Evolutionary conservation across 148 eudicot genomes (phyloP), one percentile per base, ranked within the genome.

Genomic region (Amaranthus hypochondriacus): DNA sequence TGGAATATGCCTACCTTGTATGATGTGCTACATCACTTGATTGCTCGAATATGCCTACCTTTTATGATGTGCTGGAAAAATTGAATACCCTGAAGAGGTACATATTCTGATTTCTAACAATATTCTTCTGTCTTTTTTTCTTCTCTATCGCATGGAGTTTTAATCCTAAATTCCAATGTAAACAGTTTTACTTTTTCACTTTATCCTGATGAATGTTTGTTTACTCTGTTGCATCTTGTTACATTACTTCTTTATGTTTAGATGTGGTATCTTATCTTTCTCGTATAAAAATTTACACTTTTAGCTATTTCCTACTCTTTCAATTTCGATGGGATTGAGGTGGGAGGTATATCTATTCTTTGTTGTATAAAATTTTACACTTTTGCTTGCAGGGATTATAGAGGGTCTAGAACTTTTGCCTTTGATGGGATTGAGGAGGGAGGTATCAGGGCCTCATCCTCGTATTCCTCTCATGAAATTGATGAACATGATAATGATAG

Each of bases 361-460:
- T 28, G 39, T 28, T 28, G 39, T 28, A 28, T 28, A 28, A 28
- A 0, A 28, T 28, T 21, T n/a, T 8, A 46, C 43, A 18, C 51
- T 15, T 7, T 46, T 66, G 15, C 14, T 57, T 70, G 72, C 85
- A 88, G 96, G 86, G 95, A 94, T n/a, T 74, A 72, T 70, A 89
- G 93, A 51, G 79, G 82, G 54, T 73, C 70, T 71, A 89, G 93
- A 84, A 48, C 84, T 75, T 80, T 90, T 72, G 88, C 88, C 60
- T 92, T 92, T 76, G 94, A 92, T 81, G 94, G 89, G 68, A 89
- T 95, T 73, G 98, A 95, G 83, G 98, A 95, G 79, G 98, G 98
- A 73, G 98, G 98, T 67, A 86, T 92, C 65, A 86, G 93, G 86
- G 96, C 92, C 62, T 78, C 96, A 14, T 79, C 97, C 66, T 90